A percentile compares a stretch with the other conserved stretches of the same genome.
phyloP scores from a whole-genome alignment of 306 rosid genomes.

The Vigna trinervia region DNA sequence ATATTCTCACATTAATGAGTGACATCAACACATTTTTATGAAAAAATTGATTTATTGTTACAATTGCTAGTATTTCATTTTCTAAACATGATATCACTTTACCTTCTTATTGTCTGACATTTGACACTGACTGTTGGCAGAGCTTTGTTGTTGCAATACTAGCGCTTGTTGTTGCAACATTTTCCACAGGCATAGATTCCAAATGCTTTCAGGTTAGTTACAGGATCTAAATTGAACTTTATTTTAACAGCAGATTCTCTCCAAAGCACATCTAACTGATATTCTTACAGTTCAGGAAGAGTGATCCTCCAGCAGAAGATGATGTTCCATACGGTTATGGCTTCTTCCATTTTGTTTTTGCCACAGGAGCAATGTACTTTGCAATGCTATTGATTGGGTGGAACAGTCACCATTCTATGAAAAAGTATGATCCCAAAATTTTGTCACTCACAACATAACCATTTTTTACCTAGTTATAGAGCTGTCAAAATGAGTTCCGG shows the following conservation, averaged over 20 bases:
- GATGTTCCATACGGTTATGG: constrained; percentile 98
- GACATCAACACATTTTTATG: not conserved
- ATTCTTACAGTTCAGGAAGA: constrained; percentile 72
- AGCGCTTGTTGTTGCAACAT: constrained; percentile 87
- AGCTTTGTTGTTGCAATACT: constrained; percentile 85
- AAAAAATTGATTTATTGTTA: not conserved
- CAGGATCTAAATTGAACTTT: constrained; percentile 41
- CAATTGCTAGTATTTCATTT: not conserved
- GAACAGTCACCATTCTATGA: constrained; percentile 82
- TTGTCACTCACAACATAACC: not conserved
- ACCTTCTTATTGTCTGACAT: constrained; percentile 25
- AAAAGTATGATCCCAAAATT: constrained; percentile 55
- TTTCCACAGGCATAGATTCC: constrained; percentile 97
- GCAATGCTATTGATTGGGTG: constrained; percentile 96
- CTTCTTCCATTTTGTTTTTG: constrained; percentile 95
- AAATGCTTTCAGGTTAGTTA: constrained; percentile 83
- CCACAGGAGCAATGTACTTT: constrained; percentile 98
- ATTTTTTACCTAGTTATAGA: not conserved
- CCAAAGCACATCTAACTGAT: constrained; percentile 41
- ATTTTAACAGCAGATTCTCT: constrained; percentile 34
- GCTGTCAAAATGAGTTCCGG: too few species aligned
- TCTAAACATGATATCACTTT: constrained; percentile 15
- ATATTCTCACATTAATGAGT: not conserved
- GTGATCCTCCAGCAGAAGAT: constrained; percentile 64
- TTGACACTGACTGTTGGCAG: constrained; percentile 60